Evolutionary conservation across 148 eudicot species (phyloP), one percentile per base, ranked within the genome.

Genomic region (Rhododendron henanense): DNA sequence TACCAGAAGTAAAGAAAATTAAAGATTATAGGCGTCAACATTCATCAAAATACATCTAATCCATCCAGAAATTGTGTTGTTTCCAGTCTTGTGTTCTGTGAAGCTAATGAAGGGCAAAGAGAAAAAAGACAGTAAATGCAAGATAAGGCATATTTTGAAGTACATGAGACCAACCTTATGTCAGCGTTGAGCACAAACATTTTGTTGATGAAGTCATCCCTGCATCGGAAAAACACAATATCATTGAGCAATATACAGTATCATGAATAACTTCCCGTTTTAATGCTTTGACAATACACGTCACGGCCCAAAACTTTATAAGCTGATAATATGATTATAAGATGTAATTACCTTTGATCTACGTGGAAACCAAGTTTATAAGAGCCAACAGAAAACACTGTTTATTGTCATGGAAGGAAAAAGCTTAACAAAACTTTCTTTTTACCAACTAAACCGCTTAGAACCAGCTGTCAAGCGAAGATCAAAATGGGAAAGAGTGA

Each of bases 201-300:
- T 88, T 90, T 89, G 65, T 82, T 80, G 81, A 94, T 93, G 78
- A 96, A 96, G 71, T 90, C 96, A 88, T 93, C 96, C 85, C 98
- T 94, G 92, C 89, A 84, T 19, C 79, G 50, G 74, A 28, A 44
- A 78, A 44, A 78, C 51, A 10, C 50, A 47, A 69, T 5, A 48
- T 50, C 65, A 69, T 41, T 18, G 10, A 65, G 78, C 21, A 63
- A 79, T 37, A 74, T 48, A 48, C 6, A 15, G 3, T 23, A 23
- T 6, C 4, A 25, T 47, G 11, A 78, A n/a, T 31, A 61, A 37
- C 7, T 55, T 41, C 79, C 9, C 44, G 37, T 28, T 14, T 25
- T 39, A 11, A 51, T 74, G 78, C 33, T 15, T 86, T 63, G 50
- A 79, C 11, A n/a, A 71, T 63, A 21, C 33, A 78, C 15, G 50